Conservation (phyloP, 805 yeast genomes). For the Lipomyces kockii region DNA sequence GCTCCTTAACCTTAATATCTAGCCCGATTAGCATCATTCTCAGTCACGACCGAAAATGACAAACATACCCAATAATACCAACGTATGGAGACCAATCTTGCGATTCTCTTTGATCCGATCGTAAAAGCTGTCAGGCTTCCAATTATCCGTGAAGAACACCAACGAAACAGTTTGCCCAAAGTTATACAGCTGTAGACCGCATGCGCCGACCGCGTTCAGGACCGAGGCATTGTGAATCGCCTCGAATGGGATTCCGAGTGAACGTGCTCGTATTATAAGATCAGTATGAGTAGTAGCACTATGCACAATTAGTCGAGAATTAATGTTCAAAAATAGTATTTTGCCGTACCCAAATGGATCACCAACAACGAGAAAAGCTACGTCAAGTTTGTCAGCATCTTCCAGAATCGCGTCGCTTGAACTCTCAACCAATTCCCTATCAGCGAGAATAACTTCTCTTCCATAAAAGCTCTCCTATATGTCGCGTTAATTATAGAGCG, state of each 20-base stretch:
- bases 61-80: constrained; percentile 64
- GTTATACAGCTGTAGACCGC: constrained; percentile 92
- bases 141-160: constrained; percentile 90
- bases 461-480: constrained; percentile 76
- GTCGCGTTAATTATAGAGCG: background rate
- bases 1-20: constrained; percentile 93
- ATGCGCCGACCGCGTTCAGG: constrained; percentile 98
- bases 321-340: background rate
- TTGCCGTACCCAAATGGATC: constrained; percentile 79
- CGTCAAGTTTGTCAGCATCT: constrained; percentile 76
- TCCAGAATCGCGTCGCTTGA: constrained; percentile 83
- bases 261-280: constrained; percentile 87
- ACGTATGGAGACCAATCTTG: constrained; percentile 86
- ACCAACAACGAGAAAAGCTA: constrained; percentile 95
- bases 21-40: background rate
- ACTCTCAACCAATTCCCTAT: constrained; percentile 89
- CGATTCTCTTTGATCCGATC: constrained; percentile 87
- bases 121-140: constrained; percentile 98
- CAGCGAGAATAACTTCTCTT: constrained; percentile 82
- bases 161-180: constrained; percentile 97
- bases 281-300: constrained; percentile 96
- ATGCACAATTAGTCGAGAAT: background rate
- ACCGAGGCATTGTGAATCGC: constrained; percentile 94
- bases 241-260: constrained; percentile 74
- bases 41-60: background rate